Base-by-base conservation (phyloP, 257 asterid species). In the Scutellaria minor region DNA sequence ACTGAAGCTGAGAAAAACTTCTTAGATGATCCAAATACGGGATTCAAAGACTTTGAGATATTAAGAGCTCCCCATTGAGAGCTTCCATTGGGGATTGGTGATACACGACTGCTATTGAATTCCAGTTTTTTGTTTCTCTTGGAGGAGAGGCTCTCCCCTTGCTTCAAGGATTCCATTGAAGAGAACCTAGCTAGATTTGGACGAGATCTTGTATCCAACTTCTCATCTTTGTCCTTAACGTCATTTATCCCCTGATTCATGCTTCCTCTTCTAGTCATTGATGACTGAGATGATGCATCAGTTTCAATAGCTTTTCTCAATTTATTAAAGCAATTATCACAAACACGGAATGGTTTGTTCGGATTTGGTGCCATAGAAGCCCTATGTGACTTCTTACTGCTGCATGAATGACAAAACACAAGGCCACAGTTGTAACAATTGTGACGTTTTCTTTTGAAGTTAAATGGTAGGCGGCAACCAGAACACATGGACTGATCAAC, bases 341-440 rank as follows among this genome's bases (percentile, higher is more conserved):
- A 92, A 77, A 90, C 98, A 71, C 98, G 98, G 75, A 85, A 90
- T 12, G 96, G 85, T 78, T 92, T 92, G 76, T 84, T 85, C 66
- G 97, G 98, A 82, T 92, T 92, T 56, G 98, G 98, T 0, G 98
- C 97, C 98, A 90, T 88, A 45, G 98, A 92, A 56, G 97, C 97
- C 85, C 90, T 85, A 53, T 82, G 80, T 22, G 94, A 88, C 84
- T 92, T 92, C 87, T 90, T 92, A 83, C 90, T 90, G 85, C 97
- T 92, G 85, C 98, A 92, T 37, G 98, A 85, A 84, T 92, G 92
- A 69, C 98, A 92, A 82, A 90, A 92, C 58, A 92, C 93, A 70
- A 92, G 95, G 62, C 98, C 98, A 77, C 98, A 92, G 79, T 92
- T 92, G 84, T 90, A 92, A 85, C 98, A 92, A 77, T 92, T 92